Conservation (phyloP, 352 stramenopile genomes). For the Blastocystis sp. region DNA sequence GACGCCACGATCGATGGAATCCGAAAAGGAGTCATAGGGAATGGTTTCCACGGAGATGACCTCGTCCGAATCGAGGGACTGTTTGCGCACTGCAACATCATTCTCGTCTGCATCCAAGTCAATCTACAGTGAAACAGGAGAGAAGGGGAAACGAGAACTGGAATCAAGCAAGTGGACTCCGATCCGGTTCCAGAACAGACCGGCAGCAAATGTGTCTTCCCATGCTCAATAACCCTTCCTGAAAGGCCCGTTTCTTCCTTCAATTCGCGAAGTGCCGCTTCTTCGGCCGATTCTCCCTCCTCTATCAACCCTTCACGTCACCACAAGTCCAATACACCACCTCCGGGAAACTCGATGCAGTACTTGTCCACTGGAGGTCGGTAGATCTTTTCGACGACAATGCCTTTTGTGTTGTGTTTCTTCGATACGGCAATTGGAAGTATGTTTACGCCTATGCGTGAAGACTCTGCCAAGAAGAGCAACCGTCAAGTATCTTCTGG, state of each 20-base stretch:
- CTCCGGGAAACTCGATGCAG: constrained; percentile 58
- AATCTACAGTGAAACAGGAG: too few relatives aligned
- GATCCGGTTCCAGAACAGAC: constrained; percentile 51
- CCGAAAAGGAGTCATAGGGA: background rate
- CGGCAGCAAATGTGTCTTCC: background rate
- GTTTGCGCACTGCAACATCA: background rate
- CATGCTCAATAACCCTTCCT: background rate
- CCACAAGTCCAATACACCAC: background rate
- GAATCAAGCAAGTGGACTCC: constrained; percentile 35
- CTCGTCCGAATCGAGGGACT: constrained; percentile 3
- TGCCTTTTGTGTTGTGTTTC: background rate
- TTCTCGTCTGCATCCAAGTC: constrained; percentile 31
- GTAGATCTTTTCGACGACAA: constrained; percentile 51
- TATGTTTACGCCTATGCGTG: constrained; percentile 17
- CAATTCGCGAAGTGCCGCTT: constrained; percentile 15
- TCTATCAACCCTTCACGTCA: background rate
- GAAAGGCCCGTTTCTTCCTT: constrained; percentile 38
- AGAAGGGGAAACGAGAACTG: constrained; percentile 18
- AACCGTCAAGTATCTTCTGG: constrained; percentile 8
- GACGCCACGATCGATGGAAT: background rate
- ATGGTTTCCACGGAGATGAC: background rate
- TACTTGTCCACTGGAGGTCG: constrained; percentile 26
- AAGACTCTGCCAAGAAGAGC: background rate
- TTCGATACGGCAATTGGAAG: background rate
- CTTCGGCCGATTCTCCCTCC: background rate